These are phyloP conservation scores for Mycena amicta DNA, from an alignment of 768 basidiomycete species.

Conservation along the genomic window DNA sequence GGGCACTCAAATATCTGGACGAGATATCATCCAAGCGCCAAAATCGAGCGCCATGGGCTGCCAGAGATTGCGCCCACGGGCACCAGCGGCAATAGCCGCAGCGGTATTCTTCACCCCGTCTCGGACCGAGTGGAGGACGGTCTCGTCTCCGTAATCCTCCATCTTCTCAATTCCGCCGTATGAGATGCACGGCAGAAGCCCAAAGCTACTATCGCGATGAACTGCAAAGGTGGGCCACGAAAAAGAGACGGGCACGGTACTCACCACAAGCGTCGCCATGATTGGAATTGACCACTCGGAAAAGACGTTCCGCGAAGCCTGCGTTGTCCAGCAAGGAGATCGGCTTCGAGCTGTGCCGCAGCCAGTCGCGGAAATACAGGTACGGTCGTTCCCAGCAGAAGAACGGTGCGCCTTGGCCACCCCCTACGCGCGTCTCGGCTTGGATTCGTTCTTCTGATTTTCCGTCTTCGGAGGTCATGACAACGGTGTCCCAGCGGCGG, in stretches of 20 bases:
- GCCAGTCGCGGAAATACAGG: slow-evolving; percentile 1
- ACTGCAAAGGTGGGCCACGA: background rate
- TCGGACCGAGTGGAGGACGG: background rate
- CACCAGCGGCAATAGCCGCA: slow-evolving; percentile 2
- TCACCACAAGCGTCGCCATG: background rate
- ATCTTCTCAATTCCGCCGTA: slow-evolving; percentile 8
- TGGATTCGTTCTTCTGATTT: background rate
- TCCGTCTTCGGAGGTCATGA: background rate
- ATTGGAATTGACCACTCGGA: background rate
- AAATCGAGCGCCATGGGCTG: background rate
- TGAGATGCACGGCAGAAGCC: background rate
- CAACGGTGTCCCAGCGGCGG: background rate
- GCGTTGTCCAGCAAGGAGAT: background rate
- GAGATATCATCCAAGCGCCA: background rate
- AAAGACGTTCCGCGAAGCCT: background rate
- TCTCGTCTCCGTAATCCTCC: background rate
- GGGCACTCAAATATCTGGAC: slow-evolving; percentile 3
- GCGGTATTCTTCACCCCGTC: background rate
- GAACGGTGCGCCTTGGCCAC: background rate
- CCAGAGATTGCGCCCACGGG: background rate
- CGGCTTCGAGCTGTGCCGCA: background rate
- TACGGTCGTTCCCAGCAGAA: slow-evolving; percentile 9
- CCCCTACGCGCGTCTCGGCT: too few species aligned
- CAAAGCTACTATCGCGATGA: background rate
- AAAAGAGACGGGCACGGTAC: background rate